phyloP scores from a whole-genome alignment of 305 asterid genomes.

The Petunia hybrid region DNA sequence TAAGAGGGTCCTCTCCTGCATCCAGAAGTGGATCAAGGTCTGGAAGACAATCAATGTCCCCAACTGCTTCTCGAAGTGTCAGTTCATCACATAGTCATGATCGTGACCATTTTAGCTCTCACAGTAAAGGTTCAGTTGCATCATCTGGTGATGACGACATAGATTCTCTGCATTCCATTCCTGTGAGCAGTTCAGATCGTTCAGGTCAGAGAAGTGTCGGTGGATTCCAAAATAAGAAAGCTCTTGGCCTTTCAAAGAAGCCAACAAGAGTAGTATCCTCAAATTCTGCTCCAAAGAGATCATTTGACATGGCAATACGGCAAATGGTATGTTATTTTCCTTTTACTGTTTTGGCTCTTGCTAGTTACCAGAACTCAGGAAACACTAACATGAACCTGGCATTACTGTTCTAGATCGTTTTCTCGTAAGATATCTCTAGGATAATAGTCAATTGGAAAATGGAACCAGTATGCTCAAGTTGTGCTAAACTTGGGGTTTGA shows the following conservation, averaged over 20 bases:
- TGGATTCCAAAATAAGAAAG: slow-evolving; percentile 56
- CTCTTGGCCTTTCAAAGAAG: slow-evolving; percentile 66
- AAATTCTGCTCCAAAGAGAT: slow-evolving; percentile 91
- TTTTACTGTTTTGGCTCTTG: slow-evolving; percentile 32
- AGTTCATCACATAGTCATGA: slow-evolving; percentile 73
- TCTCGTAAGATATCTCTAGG: neutral
- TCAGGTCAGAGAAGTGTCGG: slow-evolving; percentile 61
- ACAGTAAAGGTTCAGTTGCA: slow-evolving; percentile 86
- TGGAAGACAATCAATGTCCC: slow-evolving; percentile 93
- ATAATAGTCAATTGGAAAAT: slow-evolving; percentile 6
- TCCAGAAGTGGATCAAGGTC: slow-evolving; percentile 79
- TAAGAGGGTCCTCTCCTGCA: slow-evolving; percentile 98
- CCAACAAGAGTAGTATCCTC: slow-evolving; percentile 63
- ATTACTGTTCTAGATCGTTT: neutral
- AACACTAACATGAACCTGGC: slow-evolving; percentile 8
- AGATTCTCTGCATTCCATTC: slow-evolving; percentile 73
- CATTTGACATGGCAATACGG: slow-evolving; percentile 85
- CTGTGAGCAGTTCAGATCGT: slow-evolving; percentile 62
- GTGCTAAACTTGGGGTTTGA: neutral
- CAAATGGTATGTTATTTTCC: slow-evolving; percentile 69
- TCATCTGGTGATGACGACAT: slow-evolving; percentile 94
- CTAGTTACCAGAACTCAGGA: neutral
- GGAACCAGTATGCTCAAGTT: neutral
- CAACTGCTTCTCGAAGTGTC: slow-evolving; percentile 85
- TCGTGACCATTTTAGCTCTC: slow-evolving; percentile 66